Evolutionary conservation across 2,329 filamentous ascomycete species (phyloP).

Genomic region (Penicillium sp.): DNA sequence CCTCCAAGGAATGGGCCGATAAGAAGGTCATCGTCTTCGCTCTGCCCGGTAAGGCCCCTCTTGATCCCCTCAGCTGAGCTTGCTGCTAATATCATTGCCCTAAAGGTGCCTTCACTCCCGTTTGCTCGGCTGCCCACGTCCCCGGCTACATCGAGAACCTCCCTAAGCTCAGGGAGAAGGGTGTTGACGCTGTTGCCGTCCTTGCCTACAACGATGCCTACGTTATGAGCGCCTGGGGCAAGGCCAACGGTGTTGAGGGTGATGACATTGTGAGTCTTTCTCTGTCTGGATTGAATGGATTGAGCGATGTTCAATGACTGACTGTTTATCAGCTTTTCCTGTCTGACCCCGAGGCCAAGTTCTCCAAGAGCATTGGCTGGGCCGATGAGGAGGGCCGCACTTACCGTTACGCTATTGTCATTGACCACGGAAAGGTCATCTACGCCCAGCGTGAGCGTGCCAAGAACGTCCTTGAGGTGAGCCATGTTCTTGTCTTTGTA

Average conservation of each 20-base stretch:
- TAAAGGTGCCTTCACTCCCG: slow-evolving; percentile 74
- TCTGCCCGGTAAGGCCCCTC: slow-evolving; percentile 54
- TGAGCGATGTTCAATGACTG: background rate
- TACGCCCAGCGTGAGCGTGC: slow-evolving; percentile 72
- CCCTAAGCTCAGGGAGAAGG: slow-evolving; percentile 69
- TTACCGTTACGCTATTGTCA: slow-evolving; percentile 71
- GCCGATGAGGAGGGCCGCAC: slow-evolving; percentile 66
- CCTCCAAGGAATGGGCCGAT: slow-evolving; percentile 68
- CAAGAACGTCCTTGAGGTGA: slow-evolving; percentile 39
- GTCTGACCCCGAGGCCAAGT: slow-evolving; percentile 66
- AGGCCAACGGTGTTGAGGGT: slow-evolving; percentile 74
- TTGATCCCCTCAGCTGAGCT: background rate
- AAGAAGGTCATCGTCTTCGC: slow-evolving; percentile 71
- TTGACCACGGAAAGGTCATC: slow-evolving; percentile 77
- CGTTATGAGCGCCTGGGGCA: slow-evolving; percentile 87
- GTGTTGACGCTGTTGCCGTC: slow-evolving; percentile 76
- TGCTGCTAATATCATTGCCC: background rate
- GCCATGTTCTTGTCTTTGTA: background rate
- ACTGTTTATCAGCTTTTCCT: slow-evolving; percentile 61
- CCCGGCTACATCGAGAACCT: slow-evolving; percentile 74
- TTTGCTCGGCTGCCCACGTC: slow-evolving; percentile 77
- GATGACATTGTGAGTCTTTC: slow-evolving; percentile 57
- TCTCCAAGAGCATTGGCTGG: slow-evolving; percentile 78
- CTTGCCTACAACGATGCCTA: slow-evolving; percentile 81
- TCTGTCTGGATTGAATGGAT: background rate